phyloP scores from a whole-genome alignment of 2,329 filamentous ascomycete species.

The Fusarium keratoplasticum region DNA sequence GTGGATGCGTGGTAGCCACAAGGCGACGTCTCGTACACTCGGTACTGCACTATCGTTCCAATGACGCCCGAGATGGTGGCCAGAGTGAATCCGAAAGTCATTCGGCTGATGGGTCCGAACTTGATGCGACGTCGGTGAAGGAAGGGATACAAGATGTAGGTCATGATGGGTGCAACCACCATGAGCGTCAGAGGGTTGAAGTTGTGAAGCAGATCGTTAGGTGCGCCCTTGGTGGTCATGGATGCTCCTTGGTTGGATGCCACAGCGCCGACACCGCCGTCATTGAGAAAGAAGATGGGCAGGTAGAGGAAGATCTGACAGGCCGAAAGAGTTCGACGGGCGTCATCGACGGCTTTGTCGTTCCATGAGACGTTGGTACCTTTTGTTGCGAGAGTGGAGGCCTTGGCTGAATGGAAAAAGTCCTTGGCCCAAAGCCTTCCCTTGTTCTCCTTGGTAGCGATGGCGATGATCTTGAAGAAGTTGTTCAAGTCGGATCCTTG shows the following conservation, averaged over 20 bases:
- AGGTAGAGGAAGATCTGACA: background rate
- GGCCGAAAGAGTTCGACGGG: background rate
- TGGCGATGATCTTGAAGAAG: conserved; percentile 52
- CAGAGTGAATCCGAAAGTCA: conserved; percentile 66
- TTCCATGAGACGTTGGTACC: background rate
- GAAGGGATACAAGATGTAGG: conserved; percentile 63
- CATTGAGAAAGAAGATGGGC: background rate
- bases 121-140: conserved; percentile 63
- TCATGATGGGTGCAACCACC: conserved; percentile 51
- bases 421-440: conserved; percentile 58
- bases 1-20: conserved; percentile 52
- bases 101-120: conserved; percentile 69
- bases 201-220: conserved; percentile 71
- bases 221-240: conserved; percentile 60
- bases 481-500: conserved; percentile 74
- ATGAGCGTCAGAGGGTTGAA: conserved; percentile 71
- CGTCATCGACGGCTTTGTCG: background rate
- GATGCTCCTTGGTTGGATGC: conserved; percentile 51
- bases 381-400: background rate
- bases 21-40: conserved; percentile 67
- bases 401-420: conserved; percentile 47
- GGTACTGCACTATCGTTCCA: conserved; percentile 64
- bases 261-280: background rate
- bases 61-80: conserved; percentile 63
- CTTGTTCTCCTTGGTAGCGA: conserved; percentile 45